Conservation (phyloP, 2,329 filamentous ascomycete genomes). For the Ophiostoma ulmi region DNA sequence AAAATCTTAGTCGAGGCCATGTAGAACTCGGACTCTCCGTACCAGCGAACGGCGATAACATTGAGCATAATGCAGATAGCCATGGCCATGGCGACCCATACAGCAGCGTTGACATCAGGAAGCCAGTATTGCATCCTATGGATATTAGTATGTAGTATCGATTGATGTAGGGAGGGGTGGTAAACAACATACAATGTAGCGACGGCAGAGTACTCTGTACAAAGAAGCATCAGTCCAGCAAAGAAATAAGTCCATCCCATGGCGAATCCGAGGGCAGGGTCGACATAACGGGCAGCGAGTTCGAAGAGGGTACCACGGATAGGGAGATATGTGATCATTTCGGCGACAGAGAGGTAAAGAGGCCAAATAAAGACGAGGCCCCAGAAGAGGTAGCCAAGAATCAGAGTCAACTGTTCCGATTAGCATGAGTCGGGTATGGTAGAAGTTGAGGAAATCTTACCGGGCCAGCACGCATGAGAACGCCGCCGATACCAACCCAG, state of each 20-base stretch:
- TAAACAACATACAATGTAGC: slow-evolving; percentile 13
- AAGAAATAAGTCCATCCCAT: slow-evolving; percentile 44
- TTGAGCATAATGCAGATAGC: slow-evolving; percentile 22
- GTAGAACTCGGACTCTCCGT: slow-evolving; percentile 44
- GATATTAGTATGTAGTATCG: not conserved
- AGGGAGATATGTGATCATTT: slow-evolving; percentile 60
- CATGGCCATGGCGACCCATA: slow-evolving; percentile 2
- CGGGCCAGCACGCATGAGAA: slow-evolving; percentile 33
- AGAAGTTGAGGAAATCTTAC: not conserved
- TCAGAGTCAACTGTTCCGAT: slow-evolving; percentile 12
- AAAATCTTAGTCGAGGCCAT: slow-evolving; percentile 43
- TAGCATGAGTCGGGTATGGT: not conserved
- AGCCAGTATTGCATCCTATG: slow-evolving; percentile 17
- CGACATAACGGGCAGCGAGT: slow-evolving; percentile 59
- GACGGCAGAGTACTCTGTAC: slow-evolving; percentile 15
- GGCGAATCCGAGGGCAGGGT: slow-evolving; percentile 58
- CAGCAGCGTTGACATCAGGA: slow-evolving; percentile 14
- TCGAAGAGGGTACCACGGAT: slow-evolving; percentile 60
- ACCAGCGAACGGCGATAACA: slow-evolving; percentile 36
- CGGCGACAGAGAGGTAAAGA: slow-evolving; percentile 61
- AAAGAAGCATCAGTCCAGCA: slow-evolving; percentile 10
- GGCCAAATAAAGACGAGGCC: slow-evolving; percentile 50
- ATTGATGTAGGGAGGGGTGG: not conserved
- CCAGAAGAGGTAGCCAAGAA: slow-evolving; percentile 53
- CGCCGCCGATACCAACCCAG: slow-evolving; percentile 58